Evolutionary conservation across 306 rosid genomes (phyloP), one percentile per base, ranked within the genome.

Genomic region (Castanopsis chinensis): DNA sequence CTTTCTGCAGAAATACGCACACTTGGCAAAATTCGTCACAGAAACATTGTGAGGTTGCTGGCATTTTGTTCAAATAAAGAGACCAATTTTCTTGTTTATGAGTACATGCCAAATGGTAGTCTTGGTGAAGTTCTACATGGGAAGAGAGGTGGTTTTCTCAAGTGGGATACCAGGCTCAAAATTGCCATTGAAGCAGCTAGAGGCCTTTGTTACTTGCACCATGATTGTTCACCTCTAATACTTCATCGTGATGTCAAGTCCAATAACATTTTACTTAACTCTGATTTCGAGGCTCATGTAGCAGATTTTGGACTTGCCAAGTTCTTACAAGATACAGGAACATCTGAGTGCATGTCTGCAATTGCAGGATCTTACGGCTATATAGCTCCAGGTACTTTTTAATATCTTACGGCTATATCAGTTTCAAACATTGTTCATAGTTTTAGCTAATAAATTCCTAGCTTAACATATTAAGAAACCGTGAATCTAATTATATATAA

Each of bases 221-320:
- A 94, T 87, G 98, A 94, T 79, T 94, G 98, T 69, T 94, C 92
- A 13, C 98, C 97, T 49, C 49, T 92, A 18, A 92, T 92, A 35
- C 86, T 94, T 33, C 98, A 94, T 30, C 87, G 98, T 51, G 98
- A 94, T 75, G 98, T 94, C 5, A 94, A 94, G 86, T 94, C 98
- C 69, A 94, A 94, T 84, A 94, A 94, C 85, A 94, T 94, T 37
- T 58, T 94, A 78, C 83, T 94, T 43, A 79, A 92, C 86, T 85
- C 94, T 32, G 91, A 92, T 27, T 89, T 84, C 58, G 98, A 94
- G 85, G 98, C 97, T 83, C 98, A 94, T 86, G 97, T 94, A 37
- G 98, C 98, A 21, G 98, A 94, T 63, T 94, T 94, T 73, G 98
- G 98, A 13, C 92, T 94, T 8, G 98, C 98, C 87, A 94, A 94